These are phyloP conservation scores for Penicillium ochrochloron DNA, from an alignment of 495 filamentous ascomycete species.

Conservation along the genomic window DNA sequence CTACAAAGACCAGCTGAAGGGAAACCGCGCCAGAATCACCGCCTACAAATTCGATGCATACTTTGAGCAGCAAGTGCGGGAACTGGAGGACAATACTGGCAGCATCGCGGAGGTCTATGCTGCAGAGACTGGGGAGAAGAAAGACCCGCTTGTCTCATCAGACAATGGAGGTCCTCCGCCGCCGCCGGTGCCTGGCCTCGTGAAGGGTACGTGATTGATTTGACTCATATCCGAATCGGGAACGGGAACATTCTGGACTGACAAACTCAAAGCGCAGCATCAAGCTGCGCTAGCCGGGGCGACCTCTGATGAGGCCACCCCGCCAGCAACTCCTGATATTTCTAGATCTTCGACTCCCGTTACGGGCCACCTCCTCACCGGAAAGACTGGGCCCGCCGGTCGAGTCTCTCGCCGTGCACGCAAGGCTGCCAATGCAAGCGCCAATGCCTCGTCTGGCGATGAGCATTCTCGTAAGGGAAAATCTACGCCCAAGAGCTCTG, in stretches of 20 bases:
- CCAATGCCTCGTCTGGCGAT: constrained; percentile 82
- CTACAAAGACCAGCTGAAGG: constrained; percentile 85
- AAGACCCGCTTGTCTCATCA: constrained; percentile 50
- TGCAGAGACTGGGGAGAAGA: constrained; percentile 40
- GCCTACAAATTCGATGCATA: constrained; percentile 85
- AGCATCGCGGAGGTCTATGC: constrained; percentile 37
- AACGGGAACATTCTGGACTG: constrained; percentile 32
- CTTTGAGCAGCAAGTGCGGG: constrained; percentile 88
- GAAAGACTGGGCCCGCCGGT: constrained; percentile 69
- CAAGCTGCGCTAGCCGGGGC: constrained; percentile 51
- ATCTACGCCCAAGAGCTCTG: constrained; percentile 51
- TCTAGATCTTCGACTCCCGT: constrained; percentile 77
- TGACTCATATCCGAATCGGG: constrained; percentile 22
- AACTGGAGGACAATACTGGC: constrained; percentile 70
- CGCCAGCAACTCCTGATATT: constrained; percentile 70
- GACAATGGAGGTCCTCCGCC: constrained; percentile 58
- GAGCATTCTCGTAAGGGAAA: constrained; percentile 68
- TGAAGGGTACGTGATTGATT: constrained; percentile 46
- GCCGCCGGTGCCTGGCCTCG: constrained; percentile 59
- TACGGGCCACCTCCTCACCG: constrained; percentile 67
- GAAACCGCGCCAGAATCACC: constrained; percentile 73
- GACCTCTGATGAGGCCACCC: constrained; percentile 60
- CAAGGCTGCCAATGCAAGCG: constrained; percentile 69
- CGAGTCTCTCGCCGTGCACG: constrained; percentile 81
- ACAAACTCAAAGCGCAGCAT: constrained; percentile 46